Percentiles rank a stretch among this genome's conserved stretches.
Conservation (phyloP, 2,329 filamentous ascomycete species). For the Fusarium phyllophilum region DNA sequence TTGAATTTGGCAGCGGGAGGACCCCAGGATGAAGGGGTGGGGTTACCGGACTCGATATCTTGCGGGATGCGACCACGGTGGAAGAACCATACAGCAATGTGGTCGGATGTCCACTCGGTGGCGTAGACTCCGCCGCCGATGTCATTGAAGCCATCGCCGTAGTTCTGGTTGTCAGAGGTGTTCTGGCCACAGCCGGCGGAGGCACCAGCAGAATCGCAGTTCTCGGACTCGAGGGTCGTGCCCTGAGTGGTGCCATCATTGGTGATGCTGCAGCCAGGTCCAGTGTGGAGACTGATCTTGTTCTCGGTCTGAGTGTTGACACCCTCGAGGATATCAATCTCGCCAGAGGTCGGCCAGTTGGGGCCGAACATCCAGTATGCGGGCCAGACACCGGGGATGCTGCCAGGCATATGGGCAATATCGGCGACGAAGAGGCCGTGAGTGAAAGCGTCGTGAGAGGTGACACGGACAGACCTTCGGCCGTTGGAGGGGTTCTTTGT, state of each 20-base stretch:
- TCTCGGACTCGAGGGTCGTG: slow-evolving; percentile 55
- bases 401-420: slow-evolving; percentile 79
- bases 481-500: slow-evolving; percentile 67
- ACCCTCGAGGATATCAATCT: slow-evolving; percentile 85
- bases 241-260: slow-evolving; percentile 59
- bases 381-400: slow-evolving; percentile 78
- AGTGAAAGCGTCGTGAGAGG: slow-evolving; percentile 73
- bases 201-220: slow-evolving; percentile 67
- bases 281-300: slow-evolving; percentile 75
- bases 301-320: slow-evolving; percentile 71
- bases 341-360: slow-evolving; percentile 76
- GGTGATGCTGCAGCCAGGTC: slow-evolving; percentile 66
- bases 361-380: slow-evolving; percentile 76
- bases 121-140: slow-evolving; percentile 77
- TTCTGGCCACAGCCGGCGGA: slow-evolving; percentile 69
- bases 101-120: slow-evolving; percentile 77
- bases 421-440: slow-evolving; percentile 78
- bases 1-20: slow-evolving; percentile 74
- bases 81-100: slow-evolving; percentile 87
- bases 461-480: slow-evolving; percentile 75
- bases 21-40: slow-evolving; percentile 76
- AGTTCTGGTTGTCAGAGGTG: slow-evolving; percentile 63
- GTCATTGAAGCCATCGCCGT: slow-evolving; percentile 77
- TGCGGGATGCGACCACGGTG: slow-evolving; percentile 70
- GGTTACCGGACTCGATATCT: slow-evolving; percentile 68